Conservation (phyloP, 768 basidiomycete genomes). For the Hericium coralloides region DNA sequence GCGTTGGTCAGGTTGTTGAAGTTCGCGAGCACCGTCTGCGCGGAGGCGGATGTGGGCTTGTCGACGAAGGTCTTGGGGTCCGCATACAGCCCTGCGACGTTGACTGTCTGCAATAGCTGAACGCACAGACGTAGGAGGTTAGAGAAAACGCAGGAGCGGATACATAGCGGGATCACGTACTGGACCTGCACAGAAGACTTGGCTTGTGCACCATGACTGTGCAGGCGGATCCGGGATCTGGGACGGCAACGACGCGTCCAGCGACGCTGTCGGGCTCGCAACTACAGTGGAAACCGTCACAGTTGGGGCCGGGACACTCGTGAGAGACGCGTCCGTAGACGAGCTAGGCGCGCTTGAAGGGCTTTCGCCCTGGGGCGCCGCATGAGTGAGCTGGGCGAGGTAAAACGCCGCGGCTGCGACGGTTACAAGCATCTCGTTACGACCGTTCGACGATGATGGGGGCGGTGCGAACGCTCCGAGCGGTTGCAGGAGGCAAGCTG, state of each 20-base stretch:
- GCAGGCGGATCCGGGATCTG: conserved; percentile 55
- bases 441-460: too few relatives aligned
- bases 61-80: conserved; percentile 91
- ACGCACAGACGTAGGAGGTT: conserved; percentile 3
- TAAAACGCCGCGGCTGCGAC: not conserved
- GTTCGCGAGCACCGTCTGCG: conserved; percentile 60
- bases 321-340: not conserved
- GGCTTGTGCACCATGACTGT: conserved; percentile 68
- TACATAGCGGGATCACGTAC: conserved; percentile 37
- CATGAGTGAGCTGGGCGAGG: not conserved
- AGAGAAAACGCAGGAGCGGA: not conserved
- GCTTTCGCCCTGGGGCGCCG: not conserved
- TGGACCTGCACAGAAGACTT: conserved; percentile 75
- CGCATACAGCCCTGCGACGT: conserved; percentile 61
- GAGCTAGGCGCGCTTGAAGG: not conserved
- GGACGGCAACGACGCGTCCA: conserved; percentile 48
- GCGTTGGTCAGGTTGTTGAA: conserved; percentile 35
- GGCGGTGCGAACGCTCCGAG: too few relatives aligned
- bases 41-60: conserved; percentile 66
- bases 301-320: conserved; percentile 15
- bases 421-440: not conserved
- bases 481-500: too few relatives aligned
- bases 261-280: conserved; percentile 52
- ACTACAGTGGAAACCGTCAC: conserved; percentile 50
- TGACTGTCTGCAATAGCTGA: conserved; percentile 79